Evolutionary conservation across 768 basidiomycete species (phyloP), one percentile per base, ranked within the genome.

Genomic region (Suillus variegatus): DNA sequence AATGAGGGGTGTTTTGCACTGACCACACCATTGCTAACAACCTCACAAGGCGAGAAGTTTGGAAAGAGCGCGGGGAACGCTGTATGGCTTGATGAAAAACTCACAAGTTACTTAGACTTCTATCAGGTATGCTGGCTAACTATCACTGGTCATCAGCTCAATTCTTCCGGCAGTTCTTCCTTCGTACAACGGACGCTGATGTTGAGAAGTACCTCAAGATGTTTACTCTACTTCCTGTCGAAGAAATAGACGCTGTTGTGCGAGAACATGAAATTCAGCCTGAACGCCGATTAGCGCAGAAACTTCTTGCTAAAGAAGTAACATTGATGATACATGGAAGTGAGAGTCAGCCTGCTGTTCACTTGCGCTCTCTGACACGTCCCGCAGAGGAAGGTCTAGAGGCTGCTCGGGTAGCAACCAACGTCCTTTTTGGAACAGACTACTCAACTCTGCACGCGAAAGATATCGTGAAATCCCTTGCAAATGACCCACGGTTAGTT

Each of bases 51-150:
- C 0, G 92, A 93, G 73, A 99, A 99, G 80, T 97, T 99, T 76
- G 97, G 97, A 8, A 99, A 99, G 82, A 95, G 93, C 70, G 91
- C 93, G 0, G 96, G 97, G 4, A 99, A 98, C 71, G 97, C 97
- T 2, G 79, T 99, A 1, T 98, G 97, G 93, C 80, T 99, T 44
- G 89, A 97, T 74, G 79, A 85, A 35, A 72, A 78, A 14, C 75
- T 92, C 72, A 99, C 97, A 3, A 93, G 91, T 68, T 84, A 92
- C 22, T 93, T 93, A 69, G 96, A 98, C 68, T 95, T 99, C 72
- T 99, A 98, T 72, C 97, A 99, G 82, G 97, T 92, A 64, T 35
- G 77, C 72, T 40, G 66, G 47, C n/a, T 60, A 44, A 22, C 5
- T 10, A 18, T 63, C 61, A 18, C 43, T n/a, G 8, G 18, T 12